Evolutionary conservation across 768 basidiomycete species (phyloP), one percentile per base, ranked within the genome.

Genomic region (Exsudoporus frostii): DNA sequence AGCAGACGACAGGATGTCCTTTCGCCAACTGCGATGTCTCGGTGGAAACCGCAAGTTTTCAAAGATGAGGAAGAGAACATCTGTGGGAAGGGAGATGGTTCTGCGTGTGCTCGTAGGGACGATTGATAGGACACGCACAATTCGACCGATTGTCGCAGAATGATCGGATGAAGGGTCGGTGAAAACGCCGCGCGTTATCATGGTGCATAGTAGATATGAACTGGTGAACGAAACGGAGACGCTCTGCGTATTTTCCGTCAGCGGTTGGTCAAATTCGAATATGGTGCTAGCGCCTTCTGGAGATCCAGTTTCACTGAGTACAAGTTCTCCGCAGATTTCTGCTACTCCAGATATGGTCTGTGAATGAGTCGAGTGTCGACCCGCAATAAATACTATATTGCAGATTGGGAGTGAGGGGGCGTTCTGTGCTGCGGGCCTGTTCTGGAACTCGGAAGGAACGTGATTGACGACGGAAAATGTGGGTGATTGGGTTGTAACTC

Each of bases 181-280:
- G 25, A 42, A 58, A 34, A 41, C 13, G 19, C 51, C 51, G 8
- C 2, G 45, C 20, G 36, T 32, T 1, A 59, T 34, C 33, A 19
- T 14, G 20, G 48, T 58, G 15, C 22, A 41, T n/a, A 58, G 32
- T 10, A 17, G 33, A 39, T 15, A 15, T 13, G 44, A 46, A 38
- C 51, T 47, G 25, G 37, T 30, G 29, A 59, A 55, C n/a, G 56
- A 51, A 30, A 59, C n/a, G 13, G 57, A 59, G 8, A 59, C 57
- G 30, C 46, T 59, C 42, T 59, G 49, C 17, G 42, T 59, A 33
- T 40, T 44, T n/a, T 38, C 51, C 13, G 48, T 40, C 41, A 49
- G 14, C 1, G 34, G 14, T n/a, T 47, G 46, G 13, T 60, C 36
- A 9, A 60, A 42, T 24, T 60, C 50, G 19, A 60, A 56, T 19